A percentile compares a stretch with the other conserved stretches of the same genome.
phyloP scores from a whole-genome alignment of 768 basidiomycete genomes.

The Coprinopsis sp. region DNA sequence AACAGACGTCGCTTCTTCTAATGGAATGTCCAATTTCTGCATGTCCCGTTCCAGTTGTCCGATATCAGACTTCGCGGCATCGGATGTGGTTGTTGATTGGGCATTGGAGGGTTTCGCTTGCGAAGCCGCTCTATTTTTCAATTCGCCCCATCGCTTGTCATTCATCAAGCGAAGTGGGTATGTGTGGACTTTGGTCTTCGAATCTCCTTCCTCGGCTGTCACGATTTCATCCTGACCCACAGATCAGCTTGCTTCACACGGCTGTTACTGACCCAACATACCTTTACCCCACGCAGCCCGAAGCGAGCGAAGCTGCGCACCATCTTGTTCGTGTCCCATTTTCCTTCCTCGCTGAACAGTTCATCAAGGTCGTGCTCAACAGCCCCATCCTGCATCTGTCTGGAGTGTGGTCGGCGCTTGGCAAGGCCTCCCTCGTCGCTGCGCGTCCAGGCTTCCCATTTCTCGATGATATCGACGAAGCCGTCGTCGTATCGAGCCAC shows the following conservation, averaged over 20 bases:
- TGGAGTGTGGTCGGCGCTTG: conserved; percentile 23
- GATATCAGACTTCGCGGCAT: neutral
- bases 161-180: conserved; percentile 45
- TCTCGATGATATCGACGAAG: conserved; percentile 58
- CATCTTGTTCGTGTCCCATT: conserved; percentile 78
- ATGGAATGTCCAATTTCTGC: conserved; percentile 23
- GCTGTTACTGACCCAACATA: conserved; percentile 13
- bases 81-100: neutral
- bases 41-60: conserved; percentile 19
- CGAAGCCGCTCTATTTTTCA: conserved; percentile 22
- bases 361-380: conserved; percentile 34
- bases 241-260: neutral
- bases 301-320: conserved; percentile 68
- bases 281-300: conserved; percentile 37
- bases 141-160: conserved; percentile 37
- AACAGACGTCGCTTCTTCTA: conserved; percentile 41
- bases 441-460: conserved; percentile 55
- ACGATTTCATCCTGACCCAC: conserved; percentile 26
- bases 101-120: neutral
- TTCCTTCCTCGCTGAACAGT: conserved; percentile 43
- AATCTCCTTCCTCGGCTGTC: neutral
- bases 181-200: conserved; percentile 29
- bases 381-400: conserved; percentile 19
- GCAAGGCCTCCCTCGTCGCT: conserved; percentile 31
- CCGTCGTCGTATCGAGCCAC: conserved; percentile 77